phyloP scores from a whole-genome alignment of 306 rosid species.

The Senna tora region DNA sequence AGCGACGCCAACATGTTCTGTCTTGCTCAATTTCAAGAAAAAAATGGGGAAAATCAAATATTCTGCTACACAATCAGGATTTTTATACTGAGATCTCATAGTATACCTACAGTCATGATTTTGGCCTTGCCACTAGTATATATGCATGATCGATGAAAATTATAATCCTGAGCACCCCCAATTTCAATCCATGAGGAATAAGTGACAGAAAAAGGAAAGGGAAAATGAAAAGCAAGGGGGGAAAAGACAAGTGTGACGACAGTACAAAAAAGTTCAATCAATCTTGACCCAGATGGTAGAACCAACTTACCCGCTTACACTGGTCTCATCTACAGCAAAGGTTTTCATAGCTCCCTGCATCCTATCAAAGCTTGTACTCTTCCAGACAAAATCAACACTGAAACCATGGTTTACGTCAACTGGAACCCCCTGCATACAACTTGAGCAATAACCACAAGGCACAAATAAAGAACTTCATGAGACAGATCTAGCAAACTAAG shows the following conservation, averaged over 20 bases:
- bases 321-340: conserved; percentile 99
- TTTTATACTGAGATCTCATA: conserved; percentile 1
- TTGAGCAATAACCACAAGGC: conserved; percentile 32
- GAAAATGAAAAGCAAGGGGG: not conserved
- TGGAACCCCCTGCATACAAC: conserved; percentile 86
- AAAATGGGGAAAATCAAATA: not conserved
- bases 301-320: conserved; percentile 92
- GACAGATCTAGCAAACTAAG: conserved; percentile 13
- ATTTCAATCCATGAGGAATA: not conserved
- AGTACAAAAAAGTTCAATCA: conserved; percentile 12
- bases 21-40: no score
- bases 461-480: conserved; percentile 12
- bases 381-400: conserved; percentile 99
- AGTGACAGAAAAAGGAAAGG: not conserved
- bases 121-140: not conserved
- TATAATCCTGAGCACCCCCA: conserved; percentile 7
- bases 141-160: conserved; percentile 22
- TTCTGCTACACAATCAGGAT: not conserved
- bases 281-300: not conserved
- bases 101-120: no score
- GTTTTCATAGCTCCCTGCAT: conserved; percentile 99
- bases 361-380: conserved; percentile 98
- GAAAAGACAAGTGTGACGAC: not conserved
- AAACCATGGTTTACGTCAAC: conserved; percentile 95
- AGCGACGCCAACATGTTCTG: no score